Evolutionary conservation across 345 rosid genomes (phyloP).

Genomic region (Barbarea vulgaris): DNA sequence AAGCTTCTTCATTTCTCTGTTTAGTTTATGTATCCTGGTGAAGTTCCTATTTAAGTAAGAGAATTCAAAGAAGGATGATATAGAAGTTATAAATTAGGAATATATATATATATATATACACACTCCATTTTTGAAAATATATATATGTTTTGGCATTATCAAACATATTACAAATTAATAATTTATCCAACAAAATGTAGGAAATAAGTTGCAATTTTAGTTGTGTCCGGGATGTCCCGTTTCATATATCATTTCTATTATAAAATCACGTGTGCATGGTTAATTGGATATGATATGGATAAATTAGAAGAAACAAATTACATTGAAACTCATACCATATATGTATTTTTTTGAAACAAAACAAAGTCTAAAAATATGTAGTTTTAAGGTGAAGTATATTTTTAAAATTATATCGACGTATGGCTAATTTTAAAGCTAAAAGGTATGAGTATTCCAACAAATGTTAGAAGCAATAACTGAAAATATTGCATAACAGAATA

Average conservation of each 20-base stretch:
- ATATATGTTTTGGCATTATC: too few species aligned
- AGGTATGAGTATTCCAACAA: slow-evolving; percentile 3
- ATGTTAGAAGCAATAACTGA: background rate
- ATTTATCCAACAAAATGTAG: background rate
- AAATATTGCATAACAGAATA: background rate
- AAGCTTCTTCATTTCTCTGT: background rate
- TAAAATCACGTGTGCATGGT: too few species aligned
- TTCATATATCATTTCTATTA: too few species aligned
- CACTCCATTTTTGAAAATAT: background rate
- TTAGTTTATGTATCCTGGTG: background rate
- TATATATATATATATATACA: background rate
- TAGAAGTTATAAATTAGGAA: background rate
- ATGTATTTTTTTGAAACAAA: background rate
- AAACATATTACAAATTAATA: too few species aligned
- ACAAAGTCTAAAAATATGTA: background rate
- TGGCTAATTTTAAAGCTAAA: background rate
- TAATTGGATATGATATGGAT: too few species aligned
- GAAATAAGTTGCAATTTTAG: background rate
- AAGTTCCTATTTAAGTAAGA: background rate
- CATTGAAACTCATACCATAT: background rate
- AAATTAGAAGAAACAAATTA: background rate
- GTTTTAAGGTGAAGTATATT: background rate
- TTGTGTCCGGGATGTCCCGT: background rate
- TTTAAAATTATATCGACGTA: background rate
- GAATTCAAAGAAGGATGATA: background rate